These are phyloP conservation scores for Cunninghamia lanceolata DNA, from an alignment of 75 land plant genomes.

Conservation along the genomic window DNA sequence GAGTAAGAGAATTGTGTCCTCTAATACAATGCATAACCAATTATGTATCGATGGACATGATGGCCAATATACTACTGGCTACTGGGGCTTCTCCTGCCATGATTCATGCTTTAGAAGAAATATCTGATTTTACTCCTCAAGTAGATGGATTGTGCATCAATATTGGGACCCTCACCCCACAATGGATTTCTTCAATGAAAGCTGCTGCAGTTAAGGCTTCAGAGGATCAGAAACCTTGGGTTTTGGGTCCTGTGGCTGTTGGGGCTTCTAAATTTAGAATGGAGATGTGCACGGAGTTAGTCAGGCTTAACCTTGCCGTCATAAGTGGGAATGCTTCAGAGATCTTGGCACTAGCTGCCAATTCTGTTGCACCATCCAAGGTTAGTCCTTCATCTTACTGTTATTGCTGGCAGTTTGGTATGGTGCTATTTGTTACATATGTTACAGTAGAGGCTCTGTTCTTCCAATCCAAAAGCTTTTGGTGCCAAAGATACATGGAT, in stretches of 20 bases:
- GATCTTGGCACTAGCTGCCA: slow-evolving; percentile 76
- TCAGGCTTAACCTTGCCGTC: slow-evolving; percentile 57
- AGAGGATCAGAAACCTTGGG: slow-evolving; percentile 70
- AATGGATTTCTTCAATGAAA: slow-evolving; percentile 83
- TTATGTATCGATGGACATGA: slow-evolving; percentile 92
- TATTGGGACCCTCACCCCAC: slow-evolving; percentile 77
- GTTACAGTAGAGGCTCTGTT: neutral
- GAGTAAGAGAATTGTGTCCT: slow-evolving; percentile 53
- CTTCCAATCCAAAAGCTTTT: neutral
- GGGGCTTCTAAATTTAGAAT: slow-evolving; percentile 77
- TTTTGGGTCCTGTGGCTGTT: slow-evolving; percentile 92
- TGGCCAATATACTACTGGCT: slow-evolving; percentile 86
- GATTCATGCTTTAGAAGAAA: slow-evolving; percentile 78
- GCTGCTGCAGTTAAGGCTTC: slow-evolving; percentile 58
- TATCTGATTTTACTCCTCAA: slow-evolving; percentile 79
- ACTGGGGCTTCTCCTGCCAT: slow-evolving; percentile 97
- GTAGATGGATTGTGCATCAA: slow-evolving; percentile 75
- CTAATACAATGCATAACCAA: slow-evolving; percentile 96
- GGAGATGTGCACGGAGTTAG: slow-evolving; percentile 61
- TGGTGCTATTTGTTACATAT: neutral
- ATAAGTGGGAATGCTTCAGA: slow-evolving; percentile 94
- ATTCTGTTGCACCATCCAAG: slow-evolving; percentile 48
- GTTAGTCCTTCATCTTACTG: slow-evolving; percentile 18
- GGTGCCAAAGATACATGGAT: neutral
- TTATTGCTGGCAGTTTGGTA: neutral